Conservation (phyloP, 1,284 basidiomycete species). For the Xerocomus nothofagi region DNA sequence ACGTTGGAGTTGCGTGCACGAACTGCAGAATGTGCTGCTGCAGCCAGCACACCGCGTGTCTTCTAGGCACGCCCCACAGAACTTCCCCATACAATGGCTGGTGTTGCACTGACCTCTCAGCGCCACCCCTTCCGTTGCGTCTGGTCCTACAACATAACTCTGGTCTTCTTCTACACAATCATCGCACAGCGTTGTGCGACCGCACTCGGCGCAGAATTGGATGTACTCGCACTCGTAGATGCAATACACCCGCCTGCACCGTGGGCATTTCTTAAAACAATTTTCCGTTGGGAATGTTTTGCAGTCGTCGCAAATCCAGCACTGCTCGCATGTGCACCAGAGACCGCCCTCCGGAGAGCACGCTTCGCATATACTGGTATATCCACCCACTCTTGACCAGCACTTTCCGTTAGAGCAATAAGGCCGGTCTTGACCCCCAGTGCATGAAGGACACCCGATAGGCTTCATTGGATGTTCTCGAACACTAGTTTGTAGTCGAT, state of each 20-base stretch:
- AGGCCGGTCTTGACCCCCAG: constrained; percentile 4
- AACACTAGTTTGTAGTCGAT: not conserved
- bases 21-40: constrained; percentile 10
- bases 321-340: constrained; percentile 22
- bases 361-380: constrained; percentile 14
- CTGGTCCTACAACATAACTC: not conserved
- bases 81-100: constrained; percentile 6
- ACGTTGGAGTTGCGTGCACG: constrained; percentile 6
- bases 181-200: constrained; percentile 21
- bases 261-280: constrained; percentile 17
- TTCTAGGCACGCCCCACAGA: constrained; percentile 18
- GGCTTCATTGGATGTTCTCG: constrained; percentile 18
- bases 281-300: constrained; percentile 3
- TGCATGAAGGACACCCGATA: constrained; percentile 17
- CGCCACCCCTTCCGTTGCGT: constrained; percentile 13
- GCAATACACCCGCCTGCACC: constrained; percentile 20
- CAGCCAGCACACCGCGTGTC: constrained; percentile 16
- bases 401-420: constrained; percentile 20
- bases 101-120: constrained; percentile 7
- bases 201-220: constrained; percentile 19
- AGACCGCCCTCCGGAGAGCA: constrained; percentile 22
- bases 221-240: constrained; percentile 25
- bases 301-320: constrained; percentile 29
- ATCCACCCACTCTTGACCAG: constrained; percentile 18
- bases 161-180: constrained; percentile 27